Percentiles rank a stretch among this genome's conserved stretches.
Evolutionary conservation across 2,329 filamentous ascomycete species (phyloP).

Genomic region (Endothia cerciana): DNA sequence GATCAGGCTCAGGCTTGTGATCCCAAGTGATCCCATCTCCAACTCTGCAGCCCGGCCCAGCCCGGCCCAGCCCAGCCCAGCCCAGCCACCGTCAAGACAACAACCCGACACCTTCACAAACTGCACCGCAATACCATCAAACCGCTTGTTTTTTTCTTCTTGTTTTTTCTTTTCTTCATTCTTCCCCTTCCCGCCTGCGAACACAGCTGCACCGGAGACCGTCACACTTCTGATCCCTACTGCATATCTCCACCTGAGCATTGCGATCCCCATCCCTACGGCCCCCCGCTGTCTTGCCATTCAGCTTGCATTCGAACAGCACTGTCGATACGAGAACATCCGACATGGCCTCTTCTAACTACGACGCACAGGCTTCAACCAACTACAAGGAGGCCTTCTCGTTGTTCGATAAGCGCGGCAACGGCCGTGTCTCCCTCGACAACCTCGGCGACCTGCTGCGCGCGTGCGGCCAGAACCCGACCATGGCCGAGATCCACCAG

Average conservation of each 20-base stretch:
- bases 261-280: neutral
- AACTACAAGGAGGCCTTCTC: slow-evolving; percentile 99
- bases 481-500: slow-evolving; percentile 87
- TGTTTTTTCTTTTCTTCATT: neutral
- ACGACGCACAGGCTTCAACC: slow-evolving; percentile 70
- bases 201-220: slow-evolving; percentile 4
- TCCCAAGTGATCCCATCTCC: slow-evolving; percentile 28
- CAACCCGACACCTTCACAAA: neutral
- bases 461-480: slow-evolving; percentile 97
- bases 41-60: slow-evolving; percentile 19
- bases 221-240: too few species aligned
- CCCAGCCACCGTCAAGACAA: slow-evolving; percentile 20
- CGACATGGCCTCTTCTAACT: slow-evolving; percentile 56
- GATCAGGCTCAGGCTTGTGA: slow-evolving; percentile 11
- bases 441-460: slow-evolving; percentile 91
- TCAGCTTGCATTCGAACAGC: neutral
- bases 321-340: slow-evolving; percentile 11
- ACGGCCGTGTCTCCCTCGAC: slow-evolving; percentile 84
- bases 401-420: slow-evolving; percentile 99
- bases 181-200: too few species aligned
- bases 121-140: neutral
- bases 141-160: too few species aligned
- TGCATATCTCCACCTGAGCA: too few species aligned
- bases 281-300: neutral
- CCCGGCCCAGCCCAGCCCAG: slow-evolving; percentile 6